Conservation (phyloP, 495 filamentous ascomycete species). For the Podospora pseudopauciseta region DNA sequence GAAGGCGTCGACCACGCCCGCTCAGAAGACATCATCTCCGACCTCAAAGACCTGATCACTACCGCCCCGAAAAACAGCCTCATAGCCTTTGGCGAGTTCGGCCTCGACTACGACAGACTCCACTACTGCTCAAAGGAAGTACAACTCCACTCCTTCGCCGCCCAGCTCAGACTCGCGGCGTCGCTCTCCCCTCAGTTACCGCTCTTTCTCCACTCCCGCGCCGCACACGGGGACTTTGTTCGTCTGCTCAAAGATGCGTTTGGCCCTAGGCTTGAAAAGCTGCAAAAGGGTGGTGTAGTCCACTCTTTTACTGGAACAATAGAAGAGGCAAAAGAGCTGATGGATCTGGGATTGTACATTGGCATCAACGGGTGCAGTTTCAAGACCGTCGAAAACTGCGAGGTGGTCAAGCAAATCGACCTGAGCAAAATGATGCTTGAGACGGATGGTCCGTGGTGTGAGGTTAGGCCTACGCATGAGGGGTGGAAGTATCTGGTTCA, state of each 20-base stretch:
- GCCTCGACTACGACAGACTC: conserved; percentile 91
- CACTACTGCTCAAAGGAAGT: conserved; percentile 69
- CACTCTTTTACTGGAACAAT: conserved; percentile 86
- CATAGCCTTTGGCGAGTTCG: conserved; percentile 91
- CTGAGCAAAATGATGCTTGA: conserved; percentile 78
- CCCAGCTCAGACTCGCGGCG: conserved; percentile 69
- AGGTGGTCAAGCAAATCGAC: conserved; percentile 71
- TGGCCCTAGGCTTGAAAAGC: conserved; percentile 44
- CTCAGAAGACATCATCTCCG: conserved; percentile 48
- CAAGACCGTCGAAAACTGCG: conserved; percentile 86
- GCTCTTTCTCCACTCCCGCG: conserved; percentile 85
- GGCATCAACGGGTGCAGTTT: conserved; percentile 89
- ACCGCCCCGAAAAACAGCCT: conserved; percentile 27
- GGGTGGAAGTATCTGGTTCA: conserved; percentile 53
- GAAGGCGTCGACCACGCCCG: conserved; percentile 36
- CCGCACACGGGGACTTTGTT: conserved; percentile 79
- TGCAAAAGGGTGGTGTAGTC: conserved; percentile 73
- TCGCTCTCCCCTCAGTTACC: conserved; percentile 69
- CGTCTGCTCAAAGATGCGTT: conserved; percentile 50
- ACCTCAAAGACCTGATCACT: conserved; percentile 55
- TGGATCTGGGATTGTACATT: conserved; percentile 73
- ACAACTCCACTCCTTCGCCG: conserved; percentile 80
- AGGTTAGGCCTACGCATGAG: conserved; percentile 62
- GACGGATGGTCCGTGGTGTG: conserved; percentile 91
- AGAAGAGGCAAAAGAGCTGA: conserved; percentile 74